Evolutionary conservation across 2,329 filamentous ascomycete species (phyloP), one percentile per base, ranked within the genome.

Genomic region (Ophiostoma tasmaniense): DNA sequence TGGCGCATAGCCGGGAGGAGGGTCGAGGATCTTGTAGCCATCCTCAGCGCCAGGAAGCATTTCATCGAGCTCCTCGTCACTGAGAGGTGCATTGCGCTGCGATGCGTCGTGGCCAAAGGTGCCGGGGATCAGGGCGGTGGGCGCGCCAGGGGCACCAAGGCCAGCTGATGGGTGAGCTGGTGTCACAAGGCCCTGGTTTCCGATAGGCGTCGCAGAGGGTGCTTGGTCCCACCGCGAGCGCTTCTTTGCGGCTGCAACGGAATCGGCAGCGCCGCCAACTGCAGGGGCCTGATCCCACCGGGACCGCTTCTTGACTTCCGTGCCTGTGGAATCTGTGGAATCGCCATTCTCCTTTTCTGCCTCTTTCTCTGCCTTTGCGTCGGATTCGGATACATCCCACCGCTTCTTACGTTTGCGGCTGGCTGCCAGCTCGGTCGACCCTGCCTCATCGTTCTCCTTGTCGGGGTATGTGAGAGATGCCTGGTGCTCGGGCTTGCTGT

Each of bases 201-300:
- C 89, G 72, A 92, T 84, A 0, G 91, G 90, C 0, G 91, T 93
- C 35, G 91, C 90, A 67, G 72, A 66, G 20, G 93, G 92, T 59
- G 93, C 93, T 80, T 96, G 90, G 80, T 95, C 94, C 93, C 94
- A 98, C 76, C 94, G 87, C 66, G 92, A 97, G 65, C 90, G 89
- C 78, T 90, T 89, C 80, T 90, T 91, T 33, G 87, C 81, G 25
- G 82, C 84, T 67, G 90, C 89, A 22, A 83, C 84, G 13, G 30
- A 64, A 37, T 37, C 61, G 17, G 82, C 83, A 33, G 88, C 82
- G 13, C 74, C 78, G 14, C 77, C 73, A 20, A 85, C 76, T 20
- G 86, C 86, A 22, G 91, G 91, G 39, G 91, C 88, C 76, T 94
- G 87, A 75, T 97, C 93, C 93, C 93, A 97, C 76, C 93, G 84